Conservation (phyloP, 352 stramenopile genomes). For the Phytophthora pini region DNA sequence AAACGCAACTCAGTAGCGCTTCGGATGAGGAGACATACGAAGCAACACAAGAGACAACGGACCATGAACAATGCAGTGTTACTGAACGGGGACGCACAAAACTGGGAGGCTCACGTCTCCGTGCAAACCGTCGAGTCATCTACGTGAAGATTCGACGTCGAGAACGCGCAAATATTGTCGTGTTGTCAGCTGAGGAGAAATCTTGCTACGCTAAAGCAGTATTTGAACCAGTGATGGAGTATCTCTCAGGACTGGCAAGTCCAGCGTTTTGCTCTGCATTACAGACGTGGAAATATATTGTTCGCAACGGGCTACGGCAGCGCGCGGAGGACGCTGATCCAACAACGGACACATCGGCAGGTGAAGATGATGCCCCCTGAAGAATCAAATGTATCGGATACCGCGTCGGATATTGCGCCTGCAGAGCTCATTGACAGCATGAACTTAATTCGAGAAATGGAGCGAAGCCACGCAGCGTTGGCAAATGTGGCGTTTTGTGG, state of each 20-base stretch:
- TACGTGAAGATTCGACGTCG: slow-evolving; percentile 1
- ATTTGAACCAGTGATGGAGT: not conserved
- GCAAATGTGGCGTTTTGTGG: too few species aligned
- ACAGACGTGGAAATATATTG: not conserved
- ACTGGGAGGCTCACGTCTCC: not conserved
- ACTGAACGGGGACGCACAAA: not conserved
- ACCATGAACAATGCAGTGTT: not conserved
- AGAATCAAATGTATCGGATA: not conserved
- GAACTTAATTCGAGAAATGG: slow-evolving; percentile 7
- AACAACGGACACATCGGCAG: not conserved
- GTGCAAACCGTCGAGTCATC: not conserved
- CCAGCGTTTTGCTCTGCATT: not conserved
- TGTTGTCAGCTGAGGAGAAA: not conserved
- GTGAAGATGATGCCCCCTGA: not conserved
- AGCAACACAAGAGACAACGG: not conserved
- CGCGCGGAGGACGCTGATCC: too few species aligned
- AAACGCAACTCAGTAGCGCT: not conserved
- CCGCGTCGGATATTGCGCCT: not conserved
- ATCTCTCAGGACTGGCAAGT: not conserved
- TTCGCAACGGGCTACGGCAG: not conserved
- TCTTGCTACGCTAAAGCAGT: slow-evolving; percentile 1
- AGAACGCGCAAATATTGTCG: slow-evolving; percentile 7
- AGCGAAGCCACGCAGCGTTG: not conserved
- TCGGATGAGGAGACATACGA: not conserved
- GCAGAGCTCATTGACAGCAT: slow-evolving; percentile 13